Evolutionary conservation across 495 filamentous ascomycete genomes (phyloP), one percentile per base, ranked within the genome.

Genomic region (Poronia punctata): DNA sequence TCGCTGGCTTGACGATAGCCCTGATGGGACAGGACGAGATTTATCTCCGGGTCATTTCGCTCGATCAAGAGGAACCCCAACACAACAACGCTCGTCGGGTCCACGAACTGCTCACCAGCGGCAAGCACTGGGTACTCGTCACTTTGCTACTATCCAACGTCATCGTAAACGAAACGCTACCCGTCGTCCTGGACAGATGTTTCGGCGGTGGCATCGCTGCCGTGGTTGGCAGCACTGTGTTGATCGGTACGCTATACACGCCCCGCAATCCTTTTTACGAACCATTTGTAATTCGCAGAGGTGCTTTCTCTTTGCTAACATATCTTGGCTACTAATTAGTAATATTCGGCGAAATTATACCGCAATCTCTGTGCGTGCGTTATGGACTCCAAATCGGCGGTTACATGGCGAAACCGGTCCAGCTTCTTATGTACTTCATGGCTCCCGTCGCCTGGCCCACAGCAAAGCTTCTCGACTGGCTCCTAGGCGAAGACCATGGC

Each of bases 101-200:
- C 1, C 75, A 88, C 45, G 75, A 77, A 18, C 69, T 98, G 11
- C 61, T 98, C 31, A 80, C 90, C 43, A 79, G 75, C 32, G 93
- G 92, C 28, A 98, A 98, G 54, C 92, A 98, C 62, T 98, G 92
- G 92, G 92, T 98, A n/a, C 69, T 98, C 38, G 92, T 98, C 22
- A 98, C 92, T 9, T 68, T 98, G 21, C 75, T 98, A 3, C 67
- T 98, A 35, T 85, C 87, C 51, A 98, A 98, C 64, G 92, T 97
- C 54, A 96, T 98, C 52, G 95, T 94, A 35, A 98, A 98, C 62
- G 92, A 97, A 65, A 92, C 92, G 0, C 75, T 98, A 6, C 92
- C 92, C 17, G 94, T 98, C 36, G 85, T 97, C 15, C 75, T 98
- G 11, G 92, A 98, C 63, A 76, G 93, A 22, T 90, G 86, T 40